Evolutionary conservation across 2,329 filamentous ascomycete species (phyloP), one percentile per base, ranked within the genome.

Genomic region (Epichloe sp.): DNA sequence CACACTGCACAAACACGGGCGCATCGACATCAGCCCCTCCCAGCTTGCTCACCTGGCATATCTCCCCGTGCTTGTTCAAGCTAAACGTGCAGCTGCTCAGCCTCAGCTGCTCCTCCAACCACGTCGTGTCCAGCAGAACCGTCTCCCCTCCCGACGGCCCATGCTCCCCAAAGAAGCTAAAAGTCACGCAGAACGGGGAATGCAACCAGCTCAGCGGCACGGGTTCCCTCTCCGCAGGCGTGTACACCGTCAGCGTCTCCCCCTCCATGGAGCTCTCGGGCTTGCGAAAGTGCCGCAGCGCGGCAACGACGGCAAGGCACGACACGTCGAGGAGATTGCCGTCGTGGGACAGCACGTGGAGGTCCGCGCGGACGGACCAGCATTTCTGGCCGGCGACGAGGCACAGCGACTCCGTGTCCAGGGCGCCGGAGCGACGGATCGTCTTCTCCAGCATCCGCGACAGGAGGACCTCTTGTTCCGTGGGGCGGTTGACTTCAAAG

Each of bases 321-420:
- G 86, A 79, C 3, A 85, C 83, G 67, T 97, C 91, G 37, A 93
- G 80, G 42, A 98, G 75, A 59, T 90, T 91, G 49, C 93, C 93
- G 65, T 97, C 91, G 64, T 90, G 88, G 48, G 88, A 85, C 44
- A 97, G 77, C 45, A 97, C 82, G 68, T 98, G 93, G 21, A 97
- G 79, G 65, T 97, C 91, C 19, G 88, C 90, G 52, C 91, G 83
- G 55, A 98, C 77, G 54, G 85, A 85, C 82, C 93, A 98, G 72
- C 87, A 93, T 68, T 94, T 95, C 54, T 86, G 77, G 7, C 88
- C 90, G 11, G 93, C 89, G 31, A 96, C 76, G 21, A 98, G 87
- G 67, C 93, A 98, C 44, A 98, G 78, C 4, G 90, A 95, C 69
- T 98, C 93, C 36, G 90, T 95, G 66, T 97, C 91, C 41, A 98